Percentiles rank a stretch among this genome's conserved stretches.
phyloP scores from a whole-genome alignment of 495 filamentous ascomycete genomes.

The Lasiosphaeris hirsuta region DNA sequence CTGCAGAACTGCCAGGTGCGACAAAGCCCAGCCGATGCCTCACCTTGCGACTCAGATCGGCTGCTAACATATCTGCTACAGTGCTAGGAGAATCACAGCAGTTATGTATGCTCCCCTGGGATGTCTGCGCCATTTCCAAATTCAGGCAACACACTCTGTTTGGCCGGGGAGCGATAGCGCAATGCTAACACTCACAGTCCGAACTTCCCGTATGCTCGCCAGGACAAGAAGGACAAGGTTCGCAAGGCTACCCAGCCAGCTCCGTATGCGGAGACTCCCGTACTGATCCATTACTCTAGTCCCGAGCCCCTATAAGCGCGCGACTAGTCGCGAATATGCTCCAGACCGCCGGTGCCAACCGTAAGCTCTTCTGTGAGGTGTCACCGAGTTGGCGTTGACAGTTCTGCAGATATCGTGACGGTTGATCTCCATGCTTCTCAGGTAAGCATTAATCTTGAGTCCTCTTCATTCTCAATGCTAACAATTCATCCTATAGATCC shows the following conservation, averaged over 20 bases:
- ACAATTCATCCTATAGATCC: slow-evolving; percentile 9
- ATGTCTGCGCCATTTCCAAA: no score
- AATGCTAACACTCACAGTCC: slow-evolving; percentile 88
- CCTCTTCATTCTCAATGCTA: not conserved
- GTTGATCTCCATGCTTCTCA: slow-evolving; percentile 82
- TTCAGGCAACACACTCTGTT: not conserved
- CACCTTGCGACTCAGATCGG: not conserved
- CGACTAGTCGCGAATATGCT: slow-evolving; percentile 98
- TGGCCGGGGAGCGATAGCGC: not conserved
- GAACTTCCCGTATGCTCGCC: slow-evolving; percentile 97
- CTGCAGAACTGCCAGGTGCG: slow-evolving; percentile 76
- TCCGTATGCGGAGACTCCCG: not conserved
- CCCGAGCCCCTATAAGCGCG: slow-evolving; percentile 79
- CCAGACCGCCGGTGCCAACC: slow-evolving; percentile 87
- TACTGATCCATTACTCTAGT: slow-evolving; percentile 14
- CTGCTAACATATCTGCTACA: slow-evolving; percentile 19
- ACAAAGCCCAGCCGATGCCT: not conserved
- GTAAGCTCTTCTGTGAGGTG: slow-evolving; percentile 26
- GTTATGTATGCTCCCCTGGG: slow-evolving; percentile 27
- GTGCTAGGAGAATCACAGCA: slow-evolving; percentile 36
- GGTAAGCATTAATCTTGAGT: slow-evolving; percentile 18
- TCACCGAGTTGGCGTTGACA: slow-evolving; percentile 53
- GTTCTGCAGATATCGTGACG: slow-evolving; percentile 72
- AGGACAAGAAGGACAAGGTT: slow-evolving; percentile 97
- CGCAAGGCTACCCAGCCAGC: not conserved